A percentile compares a stretch with the other conserved stretches of the same genome.
Conservation (phyloP, 805 yeast species). For the Yarrowia yakushimensis region DNA sequence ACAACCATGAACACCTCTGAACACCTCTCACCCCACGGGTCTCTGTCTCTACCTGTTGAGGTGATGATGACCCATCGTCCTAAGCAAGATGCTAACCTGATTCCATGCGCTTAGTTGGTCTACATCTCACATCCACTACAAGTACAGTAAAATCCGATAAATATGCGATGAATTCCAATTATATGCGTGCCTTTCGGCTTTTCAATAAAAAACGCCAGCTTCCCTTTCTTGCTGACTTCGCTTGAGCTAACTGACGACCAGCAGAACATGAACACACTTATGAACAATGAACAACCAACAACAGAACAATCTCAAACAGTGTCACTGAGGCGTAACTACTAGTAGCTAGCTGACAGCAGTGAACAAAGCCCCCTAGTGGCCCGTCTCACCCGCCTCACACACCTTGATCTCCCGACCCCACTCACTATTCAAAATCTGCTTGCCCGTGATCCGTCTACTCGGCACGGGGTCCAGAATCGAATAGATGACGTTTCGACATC, state of each 20-base stretch:
- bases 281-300: background rate
- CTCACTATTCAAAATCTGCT: slow-evolving; percentile 84
- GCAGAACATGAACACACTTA: background rate
- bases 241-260: background rate
- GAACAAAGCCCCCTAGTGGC: slow-evolving; percentile 23
- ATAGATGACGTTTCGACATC: slow-evolving; percentile 90
- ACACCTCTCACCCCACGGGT: no score
- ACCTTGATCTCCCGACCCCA: slow-evolving; percentile 90
- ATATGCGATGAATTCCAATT: slow-evolving; percentile 13
- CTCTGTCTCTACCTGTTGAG: no score
- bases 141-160: background rate
- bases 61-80: no score
- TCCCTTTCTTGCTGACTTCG: background rate
- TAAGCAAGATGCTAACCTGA: no score
- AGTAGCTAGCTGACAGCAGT: no score
- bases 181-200: slow-evolving; percentile 20
- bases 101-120: no score
- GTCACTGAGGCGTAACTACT: background rate
- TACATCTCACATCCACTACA: no score
- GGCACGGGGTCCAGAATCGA: slow-evolving; percentile 93
- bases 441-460: slow-evolving; percentile 77
- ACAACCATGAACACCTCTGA: no score
- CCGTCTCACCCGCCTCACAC: slow-evolving; percentile 63
- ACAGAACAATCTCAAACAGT: background rate
- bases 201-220: slow-evolving; percentile 18